Conservation (phyloP, 2,329 filamentous ascomycete genomes). For the Alternaria sp. region DNA sequence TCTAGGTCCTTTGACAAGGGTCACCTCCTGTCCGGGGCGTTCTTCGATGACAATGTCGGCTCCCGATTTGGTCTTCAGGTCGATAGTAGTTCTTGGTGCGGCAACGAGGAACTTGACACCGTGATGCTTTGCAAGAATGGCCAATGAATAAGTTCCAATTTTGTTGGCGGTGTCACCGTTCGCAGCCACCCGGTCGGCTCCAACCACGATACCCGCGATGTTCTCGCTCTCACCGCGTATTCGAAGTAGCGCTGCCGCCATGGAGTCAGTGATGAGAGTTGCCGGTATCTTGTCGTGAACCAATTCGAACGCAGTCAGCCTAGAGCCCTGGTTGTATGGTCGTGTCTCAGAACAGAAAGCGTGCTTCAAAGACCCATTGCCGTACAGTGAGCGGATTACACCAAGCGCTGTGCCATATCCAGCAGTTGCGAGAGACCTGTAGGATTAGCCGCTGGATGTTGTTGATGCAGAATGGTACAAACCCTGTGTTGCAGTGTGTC, state of each 20-base stretch:
- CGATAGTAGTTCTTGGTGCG: conserved; percentile 92
- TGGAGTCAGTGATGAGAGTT: conserved; percentile 93
- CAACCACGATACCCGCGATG: conserved; percentile 88
- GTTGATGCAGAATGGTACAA: conserved; percentile 22
- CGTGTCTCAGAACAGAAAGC: conserved; percentile 97
- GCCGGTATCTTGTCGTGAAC: conserved; percentile 90
- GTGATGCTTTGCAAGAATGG: conserved; percentile 87
- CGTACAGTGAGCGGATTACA: conserved; percentile 84
- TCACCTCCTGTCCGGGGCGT: conserved; percentile 80
- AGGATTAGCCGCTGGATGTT: conserved; percentile 23
- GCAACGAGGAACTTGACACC: conserved; percentile 94
- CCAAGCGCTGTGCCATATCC: conserved; percentile 97
- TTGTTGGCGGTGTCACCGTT: conserved; percentile 99
- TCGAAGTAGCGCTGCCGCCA: conserved; percentile 87
- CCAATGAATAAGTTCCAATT: conserved; percentile 92
- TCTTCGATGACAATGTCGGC: conserved; percentile 89
- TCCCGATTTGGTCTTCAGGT: conserved; percentile 79
- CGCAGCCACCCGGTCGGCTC: conserved; percentile 91
- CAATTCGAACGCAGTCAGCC: conserved; percentile 95
- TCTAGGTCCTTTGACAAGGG: conserved; percentile 79
- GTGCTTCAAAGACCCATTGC: conserved; percentile 70
- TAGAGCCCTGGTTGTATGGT: conserved; percentile 96
- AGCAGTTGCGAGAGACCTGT: conserved; percentile 86
- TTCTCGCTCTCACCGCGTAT: conserved; percentile 65
- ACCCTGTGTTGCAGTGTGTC: conserved; percentile 98